Evolutionary conservation across 2,329 filamentous ascomycete genomes (phyloP), one percentile per base, ranked within the genome.

Genomic region (Colletotrichum coccodes): DNA sequence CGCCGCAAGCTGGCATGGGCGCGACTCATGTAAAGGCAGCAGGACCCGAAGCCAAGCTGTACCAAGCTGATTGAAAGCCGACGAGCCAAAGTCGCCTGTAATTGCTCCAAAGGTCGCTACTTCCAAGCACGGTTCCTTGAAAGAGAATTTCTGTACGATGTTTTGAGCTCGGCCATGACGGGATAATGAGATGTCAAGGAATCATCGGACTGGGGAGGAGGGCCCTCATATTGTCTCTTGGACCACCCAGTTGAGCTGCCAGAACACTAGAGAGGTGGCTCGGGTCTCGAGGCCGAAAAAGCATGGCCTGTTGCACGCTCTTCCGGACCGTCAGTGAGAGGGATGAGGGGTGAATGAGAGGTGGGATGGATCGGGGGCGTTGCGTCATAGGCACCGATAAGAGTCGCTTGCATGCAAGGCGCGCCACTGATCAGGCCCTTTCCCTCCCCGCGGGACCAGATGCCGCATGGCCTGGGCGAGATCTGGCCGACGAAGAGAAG

Each of bases 301-400:
- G 63, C 58, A 66, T 62, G 49, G 32, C 42, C 23, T 46, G 21
- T 30, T 36, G 30, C 34, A 46, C 18, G 34, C 44, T 49, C 8
- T 42, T 18, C 6, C 30, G 46, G 26, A n/a, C 18, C 26, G 34
- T 32, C 14, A 34, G 6, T 21, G 32, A 23, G 34, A n/a, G 47
- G 54, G 53, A 59, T 21, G 46, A 52, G 49, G 64, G 46, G 53
- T 46, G 50, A 28, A 47, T 28, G 42, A 32, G 56, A 59, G 52
- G 52, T 65, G 60, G 65, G 61, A 64, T 66, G 60, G 54, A 38
- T 65, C 46, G 53, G 36, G 46, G 28, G 12, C 21, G 61, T 68
- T 70, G 67, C 67, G 67, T 70, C 67, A 70, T 70, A 68, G 52
- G 56, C 50, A 57, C 38, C 57, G 63, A 70, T 70, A 68, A 70